These are phyloP conservation scores for Pistacia integerrima DNA, from an alignment of 345 rosid genomes.

Conservation along the genomic window DNA sequence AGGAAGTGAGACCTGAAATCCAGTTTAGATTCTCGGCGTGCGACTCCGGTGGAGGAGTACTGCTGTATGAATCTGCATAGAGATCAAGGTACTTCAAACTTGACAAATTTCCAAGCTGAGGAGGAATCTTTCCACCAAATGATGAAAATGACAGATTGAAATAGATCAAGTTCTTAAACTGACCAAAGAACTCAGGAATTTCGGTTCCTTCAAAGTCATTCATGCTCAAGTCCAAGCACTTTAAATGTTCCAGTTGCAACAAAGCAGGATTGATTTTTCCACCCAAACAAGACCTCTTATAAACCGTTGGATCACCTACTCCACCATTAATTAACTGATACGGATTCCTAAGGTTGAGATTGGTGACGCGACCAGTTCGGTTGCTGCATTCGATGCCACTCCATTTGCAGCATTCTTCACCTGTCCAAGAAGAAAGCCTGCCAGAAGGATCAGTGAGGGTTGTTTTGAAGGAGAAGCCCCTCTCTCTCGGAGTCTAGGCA, in stretches of 20 bases:
- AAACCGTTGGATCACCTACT: conserved; percentile 6
- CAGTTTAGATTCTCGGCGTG: conserved; percentile 35
- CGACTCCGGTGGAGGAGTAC: conserved; percentile 10
- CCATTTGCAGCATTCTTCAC: conserved; percentile 31
- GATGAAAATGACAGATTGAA: conserved; percentile 37
- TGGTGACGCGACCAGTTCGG: conserved; percentile 12
- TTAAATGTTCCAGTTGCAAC: conserved; percentile 15
- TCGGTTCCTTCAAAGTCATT: conserved; percentile 32
- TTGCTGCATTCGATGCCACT: conserved; percentile 28
- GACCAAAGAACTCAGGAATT: conserved; percentile 34
- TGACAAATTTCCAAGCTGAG: conserved; percentile 28
- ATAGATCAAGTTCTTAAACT: conserved; percentile 23
- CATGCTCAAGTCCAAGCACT: conserved; percentile 34
- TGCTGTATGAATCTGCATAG: conserved; percentile 30
- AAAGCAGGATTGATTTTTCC: conserved; percentile 30
- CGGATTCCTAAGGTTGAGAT: conserved; percentile 31
- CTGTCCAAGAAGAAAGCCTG: conserved; percentile 35
- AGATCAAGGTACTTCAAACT: conserved; percentile 23
- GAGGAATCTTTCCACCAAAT: conserved; percentile 35
- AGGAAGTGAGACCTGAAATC: conserved; percentile 43
- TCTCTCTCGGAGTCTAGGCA: conserved; percentile 27
- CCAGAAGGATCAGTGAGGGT: conserved; percentile 31
- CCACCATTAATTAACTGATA: conserved; percentile 9
- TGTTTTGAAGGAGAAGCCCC: conserved; percentile 31
- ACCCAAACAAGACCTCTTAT: conserved; percentile 28